A percentile compares a stretch with the other conserved stretches of the same genome.
Evolutionary conservation across 768 basidiomycete species (phyloP).

Genomic region (Tricholoma bakamatsutake): DNA sequence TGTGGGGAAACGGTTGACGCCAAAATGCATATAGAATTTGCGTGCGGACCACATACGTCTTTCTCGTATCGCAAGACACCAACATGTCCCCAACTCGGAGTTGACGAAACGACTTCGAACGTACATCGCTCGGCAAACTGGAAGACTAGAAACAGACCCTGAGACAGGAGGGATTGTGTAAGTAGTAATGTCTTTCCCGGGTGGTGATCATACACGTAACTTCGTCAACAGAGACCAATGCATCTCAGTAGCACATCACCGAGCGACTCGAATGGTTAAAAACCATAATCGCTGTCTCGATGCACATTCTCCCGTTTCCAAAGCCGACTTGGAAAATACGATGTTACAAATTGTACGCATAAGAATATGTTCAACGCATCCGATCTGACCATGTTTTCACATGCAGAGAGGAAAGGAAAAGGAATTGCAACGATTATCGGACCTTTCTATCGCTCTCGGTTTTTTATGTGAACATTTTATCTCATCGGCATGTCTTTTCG

Average conservation of each 20-base stretch:
- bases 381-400: slow-evolving; percentile 1
- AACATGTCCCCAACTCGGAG: background rate
- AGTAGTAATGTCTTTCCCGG: background rate
- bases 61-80: slow-evolving; percentile 4
- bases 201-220: background rate
- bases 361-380: background rate
- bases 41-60: slow-evolving; percentile 19
- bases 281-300: background rate
- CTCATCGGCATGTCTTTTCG: slow-evolving; percentile 14
- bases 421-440: slow-evolving; percentile 16
- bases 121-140: background rate
- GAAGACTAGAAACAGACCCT: background rate
- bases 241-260: background rate
- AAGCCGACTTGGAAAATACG: background rate
- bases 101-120: background rate
- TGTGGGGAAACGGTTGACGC: background rate
- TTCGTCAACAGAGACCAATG: background rate
- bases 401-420: slow-evolving; percentile 10
- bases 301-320: background rate
- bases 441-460: slow-evolving; percentile 18
- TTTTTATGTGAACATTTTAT: slow-evolving; percentile 23
- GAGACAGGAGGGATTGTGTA: background rate
- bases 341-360: background rate
- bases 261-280: background rate
- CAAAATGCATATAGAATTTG: slow-evolving; percentile 10